Conservation (phyloP, 176 grass and related monocot genomes). For the Metroxylon sagu region DNA sequence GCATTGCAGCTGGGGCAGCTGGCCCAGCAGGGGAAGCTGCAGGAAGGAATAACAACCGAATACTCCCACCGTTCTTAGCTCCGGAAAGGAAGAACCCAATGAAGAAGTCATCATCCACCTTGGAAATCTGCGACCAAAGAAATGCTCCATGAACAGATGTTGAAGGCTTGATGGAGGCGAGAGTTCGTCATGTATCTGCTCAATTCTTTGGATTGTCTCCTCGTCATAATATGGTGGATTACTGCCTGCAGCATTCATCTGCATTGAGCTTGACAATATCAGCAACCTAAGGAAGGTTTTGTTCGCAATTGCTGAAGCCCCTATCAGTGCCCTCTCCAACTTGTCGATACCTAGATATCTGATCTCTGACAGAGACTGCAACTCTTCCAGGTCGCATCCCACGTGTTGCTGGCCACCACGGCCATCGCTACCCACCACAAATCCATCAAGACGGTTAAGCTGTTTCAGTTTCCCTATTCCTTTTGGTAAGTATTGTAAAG, state of each 20-base stretch:
- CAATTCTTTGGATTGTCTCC: background rate
- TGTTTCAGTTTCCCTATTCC: conserved; percentile 21
- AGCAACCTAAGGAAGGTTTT: conserved; percentile 4
- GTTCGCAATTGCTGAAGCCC: background rate
- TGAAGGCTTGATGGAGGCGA: conserved; percentile 18
- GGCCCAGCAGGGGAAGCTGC: conserved; percentile 22
- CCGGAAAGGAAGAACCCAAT: conserved; percentile 4
- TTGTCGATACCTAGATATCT: background rate
- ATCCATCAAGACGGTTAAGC: conserved; percentile 16
- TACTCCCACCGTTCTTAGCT: background rate
- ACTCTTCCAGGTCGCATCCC: conserved; percentile 27
- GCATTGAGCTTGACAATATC: background rate
- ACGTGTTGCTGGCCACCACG: background rate
- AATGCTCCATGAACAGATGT: background rate
- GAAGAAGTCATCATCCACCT: conserved; percentile 7
- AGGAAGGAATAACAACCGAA: no score
- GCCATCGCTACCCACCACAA: conserved; percentile 2
- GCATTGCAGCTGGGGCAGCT: conserved; percentile 15
- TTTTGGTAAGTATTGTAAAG: conserved; percentile 16
- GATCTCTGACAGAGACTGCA: conserved; percentile 13
- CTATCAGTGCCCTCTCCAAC: conserved; percentile 10
- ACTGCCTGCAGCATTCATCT: background rate
- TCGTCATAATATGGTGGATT: background rate
- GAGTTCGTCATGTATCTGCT: conserved; percentile 9
- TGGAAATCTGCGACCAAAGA: background rate